Evolutionary conservation across 1,284 basidiomycete species (phyloP), one percentile per base, ranked within the genome.

Genomic region (Acaromyces ingoldii): DNA sequence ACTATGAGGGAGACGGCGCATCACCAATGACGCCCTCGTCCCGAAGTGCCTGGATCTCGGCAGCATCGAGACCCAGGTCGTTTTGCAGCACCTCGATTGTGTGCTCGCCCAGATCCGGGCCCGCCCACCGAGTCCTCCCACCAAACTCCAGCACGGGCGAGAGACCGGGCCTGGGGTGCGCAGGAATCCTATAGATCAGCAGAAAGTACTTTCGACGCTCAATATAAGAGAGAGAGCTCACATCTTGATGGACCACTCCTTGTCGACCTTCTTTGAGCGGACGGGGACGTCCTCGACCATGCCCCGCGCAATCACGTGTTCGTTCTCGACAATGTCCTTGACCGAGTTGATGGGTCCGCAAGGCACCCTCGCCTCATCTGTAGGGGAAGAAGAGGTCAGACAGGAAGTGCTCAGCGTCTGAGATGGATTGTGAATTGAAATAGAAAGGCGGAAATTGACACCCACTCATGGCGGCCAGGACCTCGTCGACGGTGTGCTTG

Each of bases 291-390:
- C 25, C 22, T 40, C 47, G 21, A 41, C 40, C 47, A 41, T 40
- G 13, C 47, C 47, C 17, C 36, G 30, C 19, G 47, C 47, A 15
- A 19, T 4, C 17, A 49, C 22, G 13, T 51, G 45, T 28, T 17
- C 17, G 21, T 48, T 9, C 24, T 29, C 39, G 4, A 48, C 13
- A 19, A 21, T 48, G 31, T 33, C 45, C 37, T 31, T 25, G 15
- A 41, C 29, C 1, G 17, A 11, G 21, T 50, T 39, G 10, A 50
- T 48, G 6, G 22, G 21, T 7, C 49, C 39, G 10, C 34, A 42
- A 13, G 49, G 49, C n/a, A 42, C 36, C 19, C 49, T n/a, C 22
- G 39, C 49, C 30, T 50, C 42, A 10, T 31, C n/a, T n/a, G n/a
- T n/a, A n/a, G n/a, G n/a, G n/a, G n/a, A n/a, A n/a, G n/a, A n/a